Evolutionary conservation across 139 green algal species (phyloP).

Genomic region (Ettlia oleoabundans): DNA sequence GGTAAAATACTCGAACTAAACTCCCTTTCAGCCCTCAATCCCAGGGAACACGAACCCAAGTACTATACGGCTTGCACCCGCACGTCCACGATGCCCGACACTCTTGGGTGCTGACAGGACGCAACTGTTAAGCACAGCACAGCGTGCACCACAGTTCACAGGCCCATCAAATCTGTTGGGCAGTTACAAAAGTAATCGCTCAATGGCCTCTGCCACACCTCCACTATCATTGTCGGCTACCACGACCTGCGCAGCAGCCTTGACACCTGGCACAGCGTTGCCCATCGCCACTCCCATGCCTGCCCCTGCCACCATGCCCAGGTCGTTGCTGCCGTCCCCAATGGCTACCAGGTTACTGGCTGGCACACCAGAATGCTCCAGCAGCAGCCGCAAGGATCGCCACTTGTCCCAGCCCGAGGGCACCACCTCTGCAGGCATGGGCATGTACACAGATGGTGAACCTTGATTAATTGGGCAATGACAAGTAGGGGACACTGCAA

Average conservation of each 20-base stretch:
- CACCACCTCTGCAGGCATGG: slow-evolving; percentile 11
- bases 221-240: slow-evolving; percentile 84
- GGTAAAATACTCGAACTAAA: no score
- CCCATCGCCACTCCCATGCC: slow-evolving; percentile 95
- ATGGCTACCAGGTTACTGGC: slow-evolving; percentile 79
- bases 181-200: slow-evolving; percentile 82
- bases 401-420: slow-evolving; percentile 86
- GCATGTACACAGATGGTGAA: no score
- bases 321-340: slow-evolving; percentile 88
- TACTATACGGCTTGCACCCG: no score
- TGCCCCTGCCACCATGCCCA: slow-evolving; percentile 77
- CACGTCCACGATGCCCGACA: no score
- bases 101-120: no score
- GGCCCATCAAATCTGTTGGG: not conserved
- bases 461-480: no score
- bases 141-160: no score
- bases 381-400: slow-evolving; percentile 56
- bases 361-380: slow-evolving; percentile 44
- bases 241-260: slow-evolving; percentile 55
- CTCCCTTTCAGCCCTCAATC: no score
- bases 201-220: slow-evolving; percentile 93
- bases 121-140: no score
- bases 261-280: slow-evolving; percentile 84
- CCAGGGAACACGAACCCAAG: no score
- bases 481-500: no score